Conservation (phyloP, 495 filamentous ascomycete species). For the Paragyromitra xinjiangensis region DNA sequence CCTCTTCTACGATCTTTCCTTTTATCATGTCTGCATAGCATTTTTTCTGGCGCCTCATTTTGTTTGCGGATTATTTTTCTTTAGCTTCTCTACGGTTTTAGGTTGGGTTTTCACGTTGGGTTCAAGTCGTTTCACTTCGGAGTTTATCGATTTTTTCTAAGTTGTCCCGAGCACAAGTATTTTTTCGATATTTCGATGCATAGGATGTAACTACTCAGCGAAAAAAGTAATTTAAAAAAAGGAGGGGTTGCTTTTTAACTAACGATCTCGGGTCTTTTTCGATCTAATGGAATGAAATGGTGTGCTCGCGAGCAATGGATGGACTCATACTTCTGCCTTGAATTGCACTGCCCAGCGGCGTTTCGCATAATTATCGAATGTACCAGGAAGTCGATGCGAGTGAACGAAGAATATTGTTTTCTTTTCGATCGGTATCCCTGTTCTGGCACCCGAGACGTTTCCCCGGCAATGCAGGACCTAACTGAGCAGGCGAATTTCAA, state of each 20-base stretch:
- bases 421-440: slow-evolving; percentile 10
- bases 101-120: slow-evolving; percentile 29
- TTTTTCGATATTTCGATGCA: neutral
- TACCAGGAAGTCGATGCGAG: slow-evolving; percentile 1
- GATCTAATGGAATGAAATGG: neutral
- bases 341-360: neutral
- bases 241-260: neutral
- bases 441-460: neutral
- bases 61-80: slow-evolving; percentile 4
- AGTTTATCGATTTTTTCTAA: slow-evolving; percentile 31
- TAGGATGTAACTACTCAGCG: slow-evolving; percentile 22
- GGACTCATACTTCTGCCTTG: neutral
- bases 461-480: slow-evolving; percentile 14
- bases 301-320: neutral
- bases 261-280: neutral
- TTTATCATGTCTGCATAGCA: slow-evolving; percentile 32
- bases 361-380: neutral
- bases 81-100: slow-evolving; percentile 32
- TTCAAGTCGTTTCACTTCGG: slow-evolving; percentile 26
- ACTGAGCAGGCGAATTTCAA: slow-evolving; percentile 23
- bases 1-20: neutral
- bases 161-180: slow-evolving; percentile 1
- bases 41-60: slow-evolving; percentile 29
- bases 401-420: neutral
- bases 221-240: slow-evolving; percentile 36